A percentile compares a stretch with the other conserved stretches of the same genome.
These are phyloP conservation scores for Pueraria montana DNA, from an alignment of 306 rosid genomes.

Conservation along the genomic window DNA sequence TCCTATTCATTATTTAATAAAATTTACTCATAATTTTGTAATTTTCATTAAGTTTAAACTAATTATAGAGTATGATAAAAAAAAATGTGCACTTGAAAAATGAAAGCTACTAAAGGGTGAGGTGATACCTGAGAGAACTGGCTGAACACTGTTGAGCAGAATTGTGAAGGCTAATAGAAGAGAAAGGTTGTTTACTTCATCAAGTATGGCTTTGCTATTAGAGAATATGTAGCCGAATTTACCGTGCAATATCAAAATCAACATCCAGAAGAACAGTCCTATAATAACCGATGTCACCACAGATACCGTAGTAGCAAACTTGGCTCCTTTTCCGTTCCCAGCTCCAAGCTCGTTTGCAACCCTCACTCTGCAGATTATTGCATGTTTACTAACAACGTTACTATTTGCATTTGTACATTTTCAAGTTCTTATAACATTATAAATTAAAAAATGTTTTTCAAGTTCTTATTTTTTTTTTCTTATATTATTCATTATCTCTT, in stretches of 20 bases:
- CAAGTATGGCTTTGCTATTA: conserved; percentile 63
- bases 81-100: too few species aligned
- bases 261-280: conserved; percentile 73
- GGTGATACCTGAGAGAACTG: conserved; percentile 74
- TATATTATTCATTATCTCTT: neutral
- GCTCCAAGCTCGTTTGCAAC: conserved; percentile 94
- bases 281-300: conserved; percentile 67
- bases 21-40: too few species aligned
- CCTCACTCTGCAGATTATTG: conserved; percentile 67
- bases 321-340: conserved; percentile 83
- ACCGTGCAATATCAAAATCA: conserved; percentile 59
- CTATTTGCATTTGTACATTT: neutral
- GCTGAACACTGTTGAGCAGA: conserved; percentile 84
- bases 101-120: neutral
- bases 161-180: conserved; percentile 76
- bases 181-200: conserved; percentile 65
- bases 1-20: too few species aligned
- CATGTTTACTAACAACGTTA: neutral
- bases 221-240: conserved; percentile 69
- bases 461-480: neutral
- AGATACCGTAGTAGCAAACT: conserved; percentile 75
- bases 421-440: neutral
- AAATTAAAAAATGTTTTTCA: neutral
- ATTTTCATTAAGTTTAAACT: too few species aligned
- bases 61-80: too few species aligned